These are phyloP conservation scores for Candida montana DNA, from an alignment of 805 yeast species.

Conservation along the genomic window DNA sequence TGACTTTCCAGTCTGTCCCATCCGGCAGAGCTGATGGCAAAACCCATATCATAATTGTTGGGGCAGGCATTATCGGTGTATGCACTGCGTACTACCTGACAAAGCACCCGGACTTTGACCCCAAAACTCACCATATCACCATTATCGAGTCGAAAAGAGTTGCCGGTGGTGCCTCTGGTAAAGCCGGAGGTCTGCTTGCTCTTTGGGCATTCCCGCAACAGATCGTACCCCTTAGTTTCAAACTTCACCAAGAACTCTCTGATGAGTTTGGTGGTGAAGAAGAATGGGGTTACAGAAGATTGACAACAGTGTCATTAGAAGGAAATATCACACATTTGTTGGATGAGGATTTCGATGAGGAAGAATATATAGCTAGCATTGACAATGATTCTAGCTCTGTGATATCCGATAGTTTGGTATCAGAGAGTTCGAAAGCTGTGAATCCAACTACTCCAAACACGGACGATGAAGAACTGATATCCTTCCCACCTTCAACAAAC, in stretches of 20 bases:
- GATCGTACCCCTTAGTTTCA: conserved; percentile 82
- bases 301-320: conserved; percentile 81
- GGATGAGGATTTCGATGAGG: conserved; percentile 19
- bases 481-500: not conserved
- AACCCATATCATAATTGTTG: conserved; percentile 76
- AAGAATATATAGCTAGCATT: conserved; percentile 4
- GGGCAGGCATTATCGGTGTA: conserved; percentile 95
- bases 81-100: conserved; percentile 89
- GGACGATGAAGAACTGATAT: conserved; percentile 13
- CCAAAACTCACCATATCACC: conserved; percentile 71
- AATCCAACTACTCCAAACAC: conserved; percentile 4
- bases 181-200: conserved; percentile 94
- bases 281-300: conserved; percentile 90
- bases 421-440: conserved; percentile 12
- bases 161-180: conserved; percentile 97
- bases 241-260: conserved; percentile 77
- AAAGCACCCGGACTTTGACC: conserved; percentile 73
- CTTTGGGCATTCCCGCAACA: conserved; percentile 97
- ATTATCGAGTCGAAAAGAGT: conserved; percentile 84
- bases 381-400: conserved; percentile 23
- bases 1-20: conserved; percentile 24
- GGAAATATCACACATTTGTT: conserved; percentile 54
- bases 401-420: no score
- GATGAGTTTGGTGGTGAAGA: conserved; percentile 74
- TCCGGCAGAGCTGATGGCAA: conserved; percentile 42